Base-by-base conservation (phyloP, 345 rosid genomes). In the Lepidium aucheri region DNA sequence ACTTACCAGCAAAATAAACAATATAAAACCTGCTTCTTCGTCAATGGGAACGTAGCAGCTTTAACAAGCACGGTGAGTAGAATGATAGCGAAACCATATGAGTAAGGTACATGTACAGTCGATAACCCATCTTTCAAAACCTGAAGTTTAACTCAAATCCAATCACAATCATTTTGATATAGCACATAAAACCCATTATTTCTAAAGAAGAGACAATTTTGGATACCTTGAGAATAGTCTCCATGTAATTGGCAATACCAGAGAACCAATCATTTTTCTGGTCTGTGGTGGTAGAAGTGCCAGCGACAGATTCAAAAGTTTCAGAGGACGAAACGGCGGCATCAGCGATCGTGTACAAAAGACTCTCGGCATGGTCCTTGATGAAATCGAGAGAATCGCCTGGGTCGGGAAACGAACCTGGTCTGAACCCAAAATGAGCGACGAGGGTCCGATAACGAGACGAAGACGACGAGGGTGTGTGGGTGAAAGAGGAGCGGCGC, bases 41-140 rank as follows among this genome's bases (percentile, higher is more conserved):
- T 86, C 90, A 93, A 65, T 33, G 99, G 98, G 76, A 88, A 93
- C 1, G 99, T 93, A 28, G 82, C 95, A 35, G 97, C 96, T 78
- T 93, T 93, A 49, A 93, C 96, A 72, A 93, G 86, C 33, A 93
- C 81, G 1, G 97, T 93, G 9, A 93, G 79, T 6, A 93, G 85
- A 70, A 93, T 88, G 65, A 93, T 88, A 32, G 99, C 96, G 62
- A 93, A 93, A 7, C 99, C 99, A 70, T 93, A 93, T 0, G 97
- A 74, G 52, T 90, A 90, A 1, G 97, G 95, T 9, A 85, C 86
- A 57, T 90, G 86, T 59, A 93, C 17, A 76, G 88, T 56, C 18
- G 97, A 84, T 10, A 93, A 63, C 64, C 97, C 97, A 70, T 82
- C 86, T 77, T 90, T 79, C 70, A 93, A 80, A 71, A 93, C 86